Conservation (phyloP, 805 yeast species). For the Candida dendrica region DNA sequence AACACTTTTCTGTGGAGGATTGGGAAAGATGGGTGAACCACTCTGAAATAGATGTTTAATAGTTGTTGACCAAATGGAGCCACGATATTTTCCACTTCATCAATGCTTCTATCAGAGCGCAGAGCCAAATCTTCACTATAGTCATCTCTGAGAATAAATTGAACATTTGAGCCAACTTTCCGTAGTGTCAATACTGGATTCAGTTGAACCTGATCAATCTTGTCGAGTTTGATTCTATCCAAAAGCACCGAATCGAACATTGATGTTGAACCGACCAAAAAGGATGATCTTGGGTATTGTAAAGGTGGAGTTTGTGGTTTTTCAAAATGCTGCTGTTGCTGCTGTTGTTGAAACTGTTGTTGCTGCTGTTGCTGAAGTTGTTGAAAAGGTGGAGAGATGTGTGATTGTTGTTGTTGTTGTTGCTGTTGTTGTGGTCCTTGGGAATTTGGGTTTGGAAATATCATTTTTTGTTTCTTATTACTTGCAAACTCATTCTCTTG, state of each 20-base stretch:
- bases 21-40: conserved; percentile 89
- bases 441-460: conserved; percentile 3
- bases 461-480: conserved; percentile 18
- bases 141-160: conserved; percentile 77
- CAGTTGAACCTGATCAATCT: conserved; percentile 75
- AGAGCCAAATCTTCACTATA: conserved; percentile 62
- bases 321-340: conserved; percentile 1
- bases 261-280: conserved; percentile 84
- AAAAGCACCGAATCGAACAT: conserved; percentile 68
- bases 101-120: conserved; percentile 69
- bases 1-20: conserved; percentile 87
- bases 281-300: conserved; percentile 86
- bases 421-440: conserved; percentile 2
- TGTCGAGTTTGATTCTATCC: conserved; percentile 55
- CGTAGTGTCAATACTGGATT: conserved; percentile 62
- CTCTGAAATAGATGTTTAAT: conserved; percentile 73
- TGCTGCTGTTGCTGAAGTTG: conserved; percentile 1
- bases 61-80: conserved; percentile 89
- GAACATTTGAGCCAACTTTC: conserved; percentile 68
- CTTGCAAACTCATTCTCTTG: conserved; percentile 8
- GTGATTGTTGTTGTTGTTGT: not conserved
- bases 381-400: not conserved
- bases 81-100: conserved; percentile 74
- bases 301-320: conserved; percentile 32
- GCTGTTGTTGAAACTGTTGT: conserved; percentile 3